Percentiles rank a stretch among this genome's conserved stretches.
phyloP scores from a whole-genome alignment of 352 stramenopile species.

The Blastocystis sp. region DNA sequence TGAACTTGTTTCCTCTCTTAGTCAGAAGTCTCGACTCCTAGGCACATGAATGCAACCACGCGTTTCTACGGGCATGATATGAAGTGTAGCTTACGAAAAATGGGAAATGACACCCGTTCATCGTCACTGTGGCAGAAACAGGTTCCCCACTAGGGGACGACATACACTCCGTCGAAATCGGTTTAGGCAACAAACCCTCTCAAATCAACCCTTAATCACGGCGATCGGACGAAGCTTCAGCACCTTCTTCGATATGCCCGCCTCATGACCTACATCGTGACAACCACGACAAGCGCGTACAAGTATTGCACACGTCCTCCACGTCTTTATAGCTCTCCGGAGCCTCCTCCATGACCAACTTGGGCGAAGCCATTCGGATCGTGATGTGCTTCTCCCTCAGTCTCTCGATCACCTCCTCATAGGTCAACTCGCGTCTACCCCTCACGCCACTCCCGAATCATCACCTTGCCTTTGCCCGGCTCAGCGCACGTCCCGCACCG shows the following conservation, averaged over 20 bases:
- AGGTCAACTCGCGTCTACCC: slow-evolving; percentile 79
- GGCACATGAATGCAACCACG: neutral
- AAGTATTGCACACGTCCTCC: slow-evolving; percentile 85
- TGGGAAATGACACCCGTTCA: slow-evolving; percentile 14
- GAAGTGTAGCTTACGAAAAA: neutral
- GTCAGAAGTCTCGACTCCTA: slow-evolving; percentile 71
- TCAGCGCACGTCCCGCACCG: slow-evolving; percentile 78
- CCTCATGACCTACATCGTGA: slow-evolving; percentile 77
- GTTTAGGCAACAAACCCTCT: slow-evolving; percentile 25
- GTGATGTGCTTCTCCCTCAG: slow-evolving; percentile 82
- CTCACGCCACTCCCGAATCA: slow-evolving; percentile 6
- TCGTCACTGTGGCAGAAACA: neutral
- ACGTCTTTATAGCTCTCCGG: slow-evolving; percentile 86
- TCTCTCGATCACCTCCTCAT: slow-evolving; percentile 80
- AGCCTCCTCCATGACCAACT: slow-evolving; percentile 86
- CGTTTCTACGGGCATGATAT: slow-evolving; percentile 2
- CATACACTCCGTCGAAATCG: neutral
- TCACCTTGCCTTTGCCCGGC: slow-evolving; percentile 74
- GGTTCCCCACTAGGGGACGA: neutral
- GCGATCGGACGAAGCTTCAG: slow-evolving; percentile 83
- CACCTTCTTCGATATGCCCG: slow-evolving; percentile 84
- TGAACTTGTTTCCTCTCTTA: slow-evolving; percentile 50
- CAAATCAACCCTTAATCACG: slow-evolving; percentile 82
- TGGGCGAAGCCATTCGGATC: slow-evolving; percentile 83
- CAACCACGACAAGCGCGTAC: slow-evolving; percentile 41